Base-by-base conservation (phyloP, 352 stramenopile species). In the Globisporangium recalcitrans region DNA sequence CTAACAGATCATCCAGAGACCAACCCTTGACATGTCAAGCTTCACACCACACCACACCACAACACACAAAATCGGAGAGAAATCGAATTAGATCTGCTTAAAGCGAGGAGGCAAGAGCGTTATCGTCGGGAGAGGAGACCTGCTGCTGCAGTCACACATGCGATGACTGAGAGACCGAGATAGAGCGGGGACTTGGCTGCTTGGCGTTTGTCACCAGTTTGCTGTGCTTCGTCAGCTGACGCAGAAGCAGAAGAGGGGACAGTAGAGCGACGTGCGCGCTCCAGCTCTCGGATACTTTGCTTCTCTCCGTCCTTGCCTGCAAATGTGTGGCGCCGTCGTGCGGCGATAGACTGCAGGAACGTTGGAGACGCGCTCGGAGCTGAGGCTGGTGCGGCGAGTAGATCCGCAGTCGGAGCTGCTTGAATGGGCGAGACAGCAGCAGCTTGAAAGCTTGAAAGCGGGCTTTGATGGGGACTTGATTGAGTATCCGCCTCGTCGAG, bases 91-190 rank as follows among this genome's bases (percentile, higher is more conserved):
- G n/a, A n/a, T 32, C 2, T 32, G n/a, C 22, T 46, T 42, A 44
- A 21, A 44, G 36, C 3, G 8, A 16, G 29, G 51, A 56, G 16
- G 11, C 27, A 52, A 26, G 8, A 22, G 27, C 24, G 60, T 78
- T 74, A 82, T 31, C 75, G 63, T 16, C 75, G 75, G n/a, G 70
- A 69, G 7, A 78, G 56, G 24, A 85, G 62, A 16, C 74, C 62
- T 3, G 73, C 75, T 3, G 73, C 76, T 4, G 74, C 74, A 0
- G 72, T 83, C 27, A 74, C 76, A 21, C 76, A 85, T 2, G 72
- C 76, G 11, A 85, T 71, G 40, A 85, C 70, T 3, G 76, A 82
- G n/a, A 85, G 60, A 38, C 76, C 74, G 29, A 85, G 60, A 60
- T 77, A 75, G 21, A 83, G 52, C 1, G 71, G 70, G 3, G 76